Evolutionary conservation across 768 basidiomycete species (phyloP), one percentile per base, ranked within the genome.

Genomic region (Leccinum sublutescens): DNA sequence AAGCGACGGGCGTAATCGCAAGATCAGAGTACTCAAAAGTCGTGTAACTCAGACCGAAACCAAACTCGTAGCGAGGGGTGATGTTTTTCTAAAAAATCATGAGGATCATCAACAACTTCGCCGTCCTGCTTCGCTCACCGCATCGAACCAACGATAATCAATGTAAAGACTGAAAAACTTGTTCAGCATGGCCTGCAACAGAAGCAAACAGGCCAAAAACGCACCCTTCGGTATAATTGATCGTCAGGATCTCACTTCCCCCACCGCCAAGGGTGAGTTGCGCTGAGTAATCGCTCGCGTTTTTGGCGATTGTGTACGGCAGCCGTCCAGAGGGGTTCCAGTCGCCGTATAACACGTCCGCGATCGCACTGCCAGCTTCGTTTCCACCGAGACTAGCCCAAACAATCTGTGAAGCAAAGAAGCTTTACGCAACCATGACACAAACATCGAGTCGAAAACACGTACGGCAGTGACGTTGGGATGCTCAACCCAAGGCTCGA

Each of bases 1-100:
- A 58, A 9, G 67, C 55, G 4, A 88, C 70, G 56, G 77, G 75
- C 15, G 68, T 69, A 34, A 91, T 73, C 3, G 77, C 63, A 11
- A 95, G 75, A 33, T 80, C 75, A 47, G 79, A 83, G 71, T 93
- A 95, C 33, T 81, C 73, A 71, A 95, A 98, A 2, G 75, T 81
- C 40, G 95, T 89, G 76, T 97, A 98, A 57, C 86, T 89, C 67
- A 95, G 71, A 0, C 95, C 95, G 69, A 86, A 95, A 5, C 95
- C 95, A 70, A 98, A 98, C 68, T 92, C 91, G 67, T 85, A 93
- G 38, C 89, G 88, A 4, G 92, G 92, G 0, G 79, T 79, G 62
- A 93, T 91, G 61, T 86, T 82, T n/a, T n/a, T n/a, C n/a, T n/a
- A 62, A 21, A 21, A 21, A 21, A 21, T 2, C 2, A 21, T 21